Conservation (phyloP, 257 asterid species). For the Lycium ferocissimum region DNA sequence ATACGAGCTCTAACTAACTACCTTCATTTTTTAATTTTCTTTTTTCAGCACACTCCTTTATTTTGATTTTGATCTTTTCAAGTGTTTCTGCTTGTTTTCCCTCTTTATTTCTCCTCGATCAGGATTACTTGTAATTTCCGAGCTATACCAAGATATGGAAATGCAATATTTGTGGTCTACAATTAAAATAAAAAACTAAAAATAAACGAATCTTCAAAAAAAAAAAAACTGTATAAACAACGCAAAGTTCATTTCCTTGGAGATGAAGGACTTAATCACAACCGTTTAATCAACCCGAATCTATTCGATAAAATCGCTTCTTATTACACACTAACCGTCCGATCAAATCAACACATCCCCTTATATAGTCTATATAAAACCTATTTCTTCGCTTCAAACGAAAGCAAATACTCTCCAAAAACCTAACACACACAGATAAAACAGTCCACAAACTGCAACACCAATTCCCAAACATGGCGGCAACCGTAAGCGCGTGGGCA, state of each 20-base stretch:
- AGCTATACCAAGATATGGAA: neutral
- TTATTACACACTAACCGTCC: slow-evolving; percentile 38
- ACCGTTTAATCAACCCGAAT: slow-evolving; percentile 38
- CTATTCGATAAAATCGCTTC: slow-evolving; percentile 22
- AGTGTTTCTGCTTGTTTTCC: neutral
- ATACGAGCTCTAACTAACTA: neutral
- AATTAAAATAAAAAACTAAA: neutral
- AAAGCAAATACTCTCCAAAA: slow-evolving; percentile 54
- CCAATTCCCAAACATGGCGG: slow-evolving; percentile 69
- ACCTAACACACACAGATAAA: slow-evolving; percentile 42
- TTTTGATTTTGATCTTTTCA: neutral
- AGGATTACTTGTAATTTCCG: neutral
- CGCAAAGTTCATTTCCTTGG: neutral
- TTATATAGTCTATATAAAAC: neutral
- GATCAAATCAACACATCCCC: slow-evolving; percentile 44
- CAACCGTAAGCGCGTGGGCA: slow-evolving; percentile 80
- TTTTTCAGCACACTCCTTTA: neutral
- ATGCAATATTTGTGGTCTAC: slow-evolving; percentile 26
- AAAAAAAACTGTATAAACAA: neutral
- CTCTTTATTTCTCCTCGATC: neutral
- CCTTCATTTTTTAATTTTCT: too few relatives aligned
- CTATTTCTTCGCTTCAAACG: slow-evolving; percentile 39
- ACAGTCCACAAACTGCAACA: slow-evolving; percentile 21
- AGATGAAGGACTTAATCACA: slow-evolving; percentile 33
- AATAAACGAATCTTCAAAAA: neutral